Percentiles rank a stretch among this genome's conserved stretches.
phyloP scores from a whole-genome alignment of 768 basidiomycete species.

The Amanita rubescens region DNA sequence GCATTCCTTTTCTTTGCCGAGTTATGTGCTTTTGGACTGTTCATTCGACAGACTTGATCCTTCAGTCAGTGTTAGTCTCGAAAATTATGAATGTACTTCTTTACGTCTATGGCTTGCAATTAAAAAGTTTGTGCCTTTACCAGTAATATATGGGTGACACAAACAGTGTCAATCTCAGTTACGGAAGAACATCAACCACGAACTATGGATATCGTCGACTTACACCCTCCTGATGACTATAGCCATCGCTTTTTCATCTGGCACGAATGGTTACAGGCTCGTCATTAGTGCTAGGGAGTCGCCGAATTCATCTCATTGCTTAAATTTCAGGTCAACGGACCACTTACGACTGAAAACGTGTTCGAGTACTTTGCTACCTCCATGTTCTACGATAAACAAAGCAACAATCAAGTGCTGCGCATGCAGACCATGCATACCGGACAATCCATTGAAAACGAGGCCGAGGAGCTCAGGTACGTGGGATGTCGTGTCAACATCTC shows the following conservation, averaged over 20 bases:
- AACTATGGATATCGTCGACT: constrained; percentile 45
- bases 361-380: constrained; percentile 88
- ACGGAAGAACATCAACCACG: no score
- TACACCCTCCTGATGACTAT: constrained; percentile 78
- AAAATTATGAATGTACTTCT: background rate
- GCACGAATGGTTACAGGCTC: constrained; percentile 84
- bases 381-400: constrained; percentile 93
- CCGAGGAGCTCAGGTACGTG: constrained; percentile 76
- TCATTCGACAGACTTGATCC: no score
- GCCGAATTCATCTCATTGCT: constrained; percentile 4
- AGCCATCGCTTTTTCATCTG: constrained; percentile 81
- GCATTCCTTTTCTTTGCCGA: background rate
- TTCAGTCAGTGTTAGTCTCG: background rate
- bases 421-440: constrained; percentile 92
- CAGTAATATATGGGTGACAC: no score
- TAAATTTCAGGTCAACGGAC: constrained; percentile 62
- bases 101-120: background rate
- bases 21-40: background rate
- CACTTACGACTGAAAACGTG: constrained; percentile 68
- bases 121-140: no score
- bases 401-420: constrained; percentile 84
- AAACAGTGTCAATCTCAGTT: no score
- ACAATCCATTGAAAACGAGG: constrained; percentile 68
- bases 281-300: constrained; percentile 6
- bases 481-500: background rate